Conservation (phyloP, 139 green algal species). For the Yamagishiella unicocca region DNA sequence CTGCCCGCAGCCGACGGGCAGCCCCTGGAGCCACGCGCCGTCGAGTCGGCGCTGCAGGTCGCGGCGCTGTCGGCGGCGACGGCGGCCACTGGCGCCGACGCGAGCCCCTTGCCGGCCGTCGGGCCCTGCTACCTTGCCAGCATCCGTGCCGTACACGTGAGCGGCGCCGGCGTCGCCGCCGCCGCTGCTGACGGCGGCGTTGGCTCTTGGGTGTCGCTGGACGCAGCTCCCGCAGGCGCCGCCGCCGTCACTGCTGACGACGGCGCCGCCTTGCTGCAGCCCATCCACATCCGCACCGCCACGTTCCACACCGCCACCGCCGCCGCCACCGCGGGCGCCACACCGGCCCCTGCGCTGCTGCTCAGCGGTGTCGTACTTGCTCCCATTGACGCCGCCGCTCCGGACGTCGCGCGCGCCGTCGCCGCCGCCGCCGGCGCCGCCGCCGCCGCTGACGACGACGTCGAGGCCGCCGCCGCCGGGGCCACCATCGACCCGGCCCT, state of each 20-base stretch:
- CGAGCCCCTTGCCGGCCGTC: not conserved
- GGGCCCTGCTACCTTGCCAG: not conserved
- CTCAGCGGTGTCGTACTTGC: constrained; percentile 54
- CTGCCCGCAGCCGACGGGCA: constrained; percentile 1
- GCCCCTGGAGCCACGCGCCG: constrained; percentile 10
- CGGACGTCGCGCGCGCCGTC: constrained; percentile 1
- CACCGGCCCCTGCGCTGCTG: not conserved
- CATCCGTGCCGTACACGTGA: not conserved
- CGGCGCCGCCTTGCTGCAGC: not conserved
- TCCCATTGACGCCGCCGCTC: constrained; percentile 26
- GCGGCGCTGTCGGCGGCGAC: not conserved
- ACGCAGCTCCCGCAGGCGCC: not conserved
- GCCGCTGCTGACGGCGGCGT: not conserved
- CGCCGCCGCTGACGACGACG: not conserved
- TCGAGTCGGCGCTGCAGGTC: constrained; percentile 27
- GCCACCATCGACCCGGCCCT: constrained; percentile 49
- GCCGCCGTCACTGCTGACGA: not conserved
- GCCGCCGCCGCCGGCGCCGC: constrained; percentile 25
- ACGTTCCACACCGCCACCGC: not conserved
- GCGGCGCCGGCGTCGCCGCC: not conserved
- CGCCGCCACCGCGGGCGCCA: not conserved
- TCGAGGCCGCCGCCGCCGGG: not conserved
- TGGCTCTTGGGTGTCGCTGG: constrained; percentile 1
- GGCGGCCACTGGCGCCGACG: not conserved
- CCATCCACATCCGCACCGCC: constrained; percentile 20